A percentile compares a stretch with the other conserved stretches of the same genome.
Evolutionary conservation across 495 filamentous ascomycete genomes (phyloP).

Genomic region (Lentithecium fluviatile): DNA sequence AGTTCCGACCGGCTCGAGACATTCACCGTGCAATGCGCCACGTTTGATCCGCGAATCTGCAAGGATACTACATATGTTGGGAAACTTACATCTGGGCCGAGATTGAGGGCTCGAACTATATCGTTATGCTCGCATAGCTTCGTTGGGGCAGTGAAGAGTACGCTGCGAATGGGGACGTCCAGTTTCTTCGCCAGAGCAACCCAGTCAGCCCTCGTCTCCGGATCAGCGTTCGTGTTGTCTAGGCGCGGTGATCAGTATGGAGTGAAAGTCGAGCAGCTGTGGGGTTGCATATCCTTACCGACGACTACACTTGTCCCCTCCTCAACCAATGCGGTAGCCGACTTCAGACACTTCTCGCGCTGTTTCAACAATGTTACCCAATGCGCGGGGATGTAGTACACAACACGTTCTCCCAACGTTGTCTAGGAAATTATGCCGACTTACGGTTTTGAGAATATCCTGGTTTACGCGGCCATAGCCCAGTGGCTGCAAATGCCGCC

Average conservation of each 20-base stretch:
- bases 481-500: conserved; percentile 71
- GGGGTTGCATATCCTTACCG: conserved; percentile 49
- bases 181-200: conserved; percentile 67
- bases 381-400: conserved; percentile 19
- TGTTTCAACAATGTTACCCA: conserved; percentile 43
- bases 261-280: neutral
- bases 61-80: conserved; percentile 3
- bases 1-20: neutral
- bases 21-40: neutral
- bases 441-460: conserved; percentile 78
- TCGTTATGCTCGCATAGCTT: conserved; percentile 87
- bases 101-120: conserved; percentile 73
- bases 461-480: conserved; percentile 87
- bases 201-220: conserved; percentile 73
- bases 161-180: conserved; percentile 74
- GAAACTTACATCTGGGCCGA: conserved; percentile 45
- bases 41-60: neutral
- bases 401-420: conserved; percentile 32
- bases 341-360: conserved; percentile 82
- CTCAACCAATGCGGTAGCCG: conserved; percentile 62
- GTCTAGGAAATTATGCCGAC: conserved; percentile 2
- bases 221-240: conserved; percentile 94
- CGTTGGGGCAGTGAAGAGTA: conserved; percentile 74
- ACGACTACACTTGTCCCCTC: conserved; percentile 68
- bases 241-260: conserved; percentile 1